Evolutionary conservation across 805 yeast species (phyloP).

Genomic region (Candida railenensis): DNA sequence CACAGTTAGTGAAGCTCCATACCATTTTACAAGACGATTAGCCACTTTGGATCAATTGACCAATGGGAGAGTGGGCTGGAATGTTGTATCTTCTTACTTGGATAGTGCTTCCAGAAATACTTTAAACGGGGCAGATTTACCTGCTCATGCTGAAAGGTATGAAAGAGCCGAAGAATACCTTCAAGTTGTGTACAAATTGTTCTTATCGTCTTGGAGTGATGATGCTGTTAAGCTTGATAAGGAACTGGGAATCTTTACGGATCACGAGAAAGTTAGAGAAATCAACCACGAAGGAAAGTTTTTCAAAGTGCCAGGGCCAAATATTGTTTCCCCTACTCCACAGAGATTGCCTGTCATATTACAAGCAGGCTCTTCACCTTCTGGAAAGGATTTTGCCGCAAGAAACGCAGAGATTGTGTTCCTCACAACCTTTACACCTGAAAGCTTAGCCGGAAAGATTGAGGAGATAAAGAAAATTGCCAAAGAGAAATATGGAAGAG

Average conservation of each 20-base stretch:
- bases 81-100: slow-evolving; percentile 43
- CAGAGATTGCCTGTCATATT: slow-evolving; percentile 44
- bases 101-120: slow-evolving; percentile 43
- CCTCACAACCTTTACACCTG: slow-evolving; percentile 32
- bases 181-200: slow-evolving; percentile 37
- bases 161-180: slow-evolving; percentile 39
- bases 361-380: slow-evolving; percentile 45
- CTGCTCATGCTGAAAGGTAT: slow-evolving; percentile 42
- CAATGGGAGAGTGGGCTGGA: slow-evolving; percentile 47
- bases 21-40: slow-evolving; percentile 40
- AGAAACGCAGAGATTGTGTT: slow-evolving; percentile 44
- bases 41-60: slow-evolving; percentile 46
- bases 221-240: slow-evolving; percentile 34
- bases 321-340: slow-evolving; percentile 42
- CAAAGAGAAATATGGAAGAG: slow-evolving; percentile 29
- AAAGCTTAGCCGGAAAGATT: slow-evolving; percentile 23
- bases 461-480: slow-evolving; percentile 31
- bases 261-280: slow-evolving; percentile 39
- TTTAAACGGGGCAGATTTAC: slow-evolving; percentile 32
- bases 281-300: slow-evolving; percentile 41
- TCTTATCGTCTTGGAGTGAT: slow-evolving; percentile 45
- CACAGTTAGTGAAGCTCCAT: slow-evolving; percentile 44
- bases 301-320: slow-evolving; percentile 44
- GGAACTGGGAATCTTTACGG: slow-evolving; percentile 30
- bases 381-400: slow-evolving; percentile 44